Percentiles rank a stretch among this genome's conserved stretches.
Conservation (phyloP, 2,329 filamentous ascomycete species). For the Lachnellula cervina region DNA sequence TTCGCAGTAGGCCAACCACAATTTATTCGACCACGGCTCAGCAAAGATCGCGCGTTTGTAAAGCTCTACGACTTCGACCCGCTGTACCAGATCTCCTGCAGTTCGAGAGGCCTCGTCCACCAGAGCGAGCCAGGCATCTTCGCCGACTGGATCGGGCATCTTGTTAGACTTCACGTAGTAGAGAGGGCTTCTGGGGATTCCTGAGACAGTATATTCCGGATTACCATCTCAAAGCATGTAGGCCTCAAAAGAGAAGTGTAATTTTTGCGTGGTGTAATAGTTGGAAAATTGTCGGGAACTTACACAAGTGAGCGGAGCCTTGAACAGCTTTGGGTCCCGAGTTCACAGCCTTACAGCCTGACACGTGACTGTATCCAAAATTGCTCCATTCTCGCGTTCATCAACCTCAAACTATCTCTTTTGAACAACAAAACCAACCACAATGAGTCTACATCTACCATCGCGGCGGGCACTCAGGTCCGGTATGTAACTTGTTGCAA, state of each 20-base stretch:
- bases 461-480: constrained; percentile 55
- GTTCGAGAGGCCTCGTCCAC: constrained; percentile 64
- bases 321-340: neutral
- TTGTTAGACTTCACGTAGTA: neutral
- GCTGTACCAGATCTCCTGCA: constrained; percentile 59
- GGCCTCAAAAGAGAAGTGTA: neutral
- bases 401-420: neutral
- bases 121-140: constrained; percentile 73
- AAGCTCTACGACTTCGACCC: constrained; percentile 65
- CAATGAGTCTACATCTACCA: constrained; percentile 63
- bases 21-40: constrained; percentile 66
- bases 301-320: neutral
- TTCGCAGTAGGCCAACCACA: constrained; percentile 76
- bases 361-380: neutral
- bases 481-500: constrained; percentile 43
- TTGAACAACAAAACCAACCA: constrained; percentile 12
- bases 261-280: neutral
- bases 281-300: neutral
- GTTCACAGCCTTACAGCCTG: neutral
- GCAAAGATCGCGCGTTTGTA: constrained; percentile 65
- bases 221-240: constrained; percentile 15
- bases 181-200: neutral
- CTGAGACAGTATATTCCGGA: neutral
- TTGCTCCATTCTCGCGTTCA: neutral
- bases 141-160: constrained; percentile 56